phyloP scores from a whole-genome alignment of 140 eudicot species.

The Artemisia princeps region DNA sequence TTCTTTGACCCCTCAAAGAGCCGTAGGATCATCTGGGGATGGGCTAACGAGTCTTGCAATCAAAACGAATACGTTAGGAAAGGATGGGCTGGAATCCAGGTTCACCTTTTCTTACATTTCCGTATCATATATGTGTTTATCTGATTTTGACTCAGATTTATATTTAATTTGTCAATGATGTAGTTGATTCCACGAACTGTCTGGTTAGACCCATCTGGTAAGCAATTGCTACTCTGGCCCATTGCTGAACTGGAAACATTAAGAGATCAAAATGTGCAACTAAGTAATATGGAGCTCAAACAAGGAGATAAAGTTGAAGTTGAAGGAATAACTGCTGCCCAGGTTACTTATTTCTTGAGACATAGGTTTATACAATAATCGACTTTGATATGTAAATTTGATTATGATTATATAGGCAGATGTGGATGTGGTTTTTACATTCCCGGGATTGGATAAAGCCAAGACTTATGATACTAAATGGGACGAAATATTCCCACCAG shows the following conservation, averaged over 20 bases:
- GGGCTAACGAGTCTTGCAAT: conserved; percentile 23
- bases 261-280: conserved; percentile 7
- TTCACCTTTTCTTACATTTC: not conserved
- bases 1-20: conserved; percentile 12
- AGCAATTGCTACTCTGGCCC: conserved; percentile 10
- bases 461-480: not conserved
- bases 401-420: not conserved
- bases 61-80: not conserved
- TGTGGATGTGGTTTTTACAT: not conserved
- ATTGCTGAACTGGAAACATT: conserved; percentile 5
- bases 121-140: too few species aligned
- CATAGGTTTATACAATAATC: not conserved
- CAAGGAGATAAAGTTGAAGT: conserved; percentile 11
- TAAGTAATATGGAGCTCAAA: not conserved
- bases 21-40: conserved; percentile 21
- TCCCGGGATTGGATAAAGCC: not conserved
- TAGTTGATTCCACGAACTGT: conserved; percentile 11
- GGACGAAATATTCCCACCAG: not conserved
- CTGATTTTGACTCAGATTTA: not conserved
- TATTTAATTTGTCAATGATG: not conserved
- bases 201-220: conserved; percentile 12
- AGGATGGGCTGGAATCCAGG: conserved; percentile 16
- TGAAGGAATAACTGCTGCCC: conserved; percentile 15
- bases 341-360: not conserved
- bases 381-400: not conserved